Conservation (phyloP, 257 asterid species). For the Solanum chmielewskii region DNA sequence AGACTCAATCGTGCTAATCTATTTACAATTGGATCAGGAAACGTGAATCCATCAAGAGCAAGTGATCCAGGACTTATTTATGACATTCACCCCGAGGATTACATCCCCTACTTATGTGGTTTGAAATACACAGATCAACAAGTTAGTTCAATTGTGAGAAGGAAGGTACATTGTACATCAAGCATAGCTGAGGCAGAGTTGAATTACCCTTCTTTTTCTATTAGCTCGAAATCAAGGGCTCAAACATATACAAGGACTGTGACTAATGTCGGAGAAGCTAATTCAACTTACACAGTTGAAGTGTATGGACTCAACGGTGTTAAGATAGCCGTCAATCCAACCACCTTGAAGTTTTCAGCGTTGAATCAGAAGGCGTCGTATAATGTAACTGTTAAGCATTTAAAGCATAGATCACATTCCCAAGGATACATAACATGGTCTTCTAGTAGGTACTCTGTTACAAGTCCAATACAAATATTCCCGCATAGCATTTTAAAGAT, state of each 20-base stretch:
- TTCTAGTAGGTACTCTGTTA: not conserved
- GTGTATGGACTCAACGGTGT: not conserved
- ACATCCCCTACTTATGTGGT: conserved; percentile 19
- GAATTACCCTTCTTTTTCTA: conserved; percentile 23
- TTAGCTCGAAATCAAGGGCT: not conserved
- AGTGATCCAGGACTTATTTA: conserved; percentile 22
- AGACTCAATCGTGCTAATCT: not conserved
- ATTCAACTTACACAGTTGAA: not conserved
- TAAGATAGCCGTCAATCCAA: not conserved
- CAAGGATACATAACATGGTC: not conserved
- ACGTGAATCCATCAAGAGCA: conserved; percentile 16
- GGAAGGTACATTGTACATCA: conserved; percentile 2
- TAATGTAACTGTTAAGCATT: not conserved
- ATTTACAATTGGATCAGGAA: conserved; percentile 15
- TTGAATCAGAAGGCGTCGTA: not conserved
- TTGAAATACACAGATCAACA: conserved; percentile 16
- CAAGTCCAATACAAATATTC: not conserved
- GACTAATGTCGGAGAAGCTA: conserved; percentile 9
- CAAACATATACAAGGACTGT: not conserved
- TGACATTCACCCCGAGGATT: conserved; percentile 16
- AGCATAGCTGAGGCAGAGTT: conserved; percentile 18
- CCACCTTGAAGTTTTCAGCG: not conserved
- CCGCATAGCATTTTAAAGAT: not conserved
- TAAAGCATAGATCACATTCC: not conserved
- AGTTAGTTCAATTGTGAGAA: not conserved